Conservation (phyloP, 345 rosid genomes). For the Sisymbrium altissimum region DNA sequence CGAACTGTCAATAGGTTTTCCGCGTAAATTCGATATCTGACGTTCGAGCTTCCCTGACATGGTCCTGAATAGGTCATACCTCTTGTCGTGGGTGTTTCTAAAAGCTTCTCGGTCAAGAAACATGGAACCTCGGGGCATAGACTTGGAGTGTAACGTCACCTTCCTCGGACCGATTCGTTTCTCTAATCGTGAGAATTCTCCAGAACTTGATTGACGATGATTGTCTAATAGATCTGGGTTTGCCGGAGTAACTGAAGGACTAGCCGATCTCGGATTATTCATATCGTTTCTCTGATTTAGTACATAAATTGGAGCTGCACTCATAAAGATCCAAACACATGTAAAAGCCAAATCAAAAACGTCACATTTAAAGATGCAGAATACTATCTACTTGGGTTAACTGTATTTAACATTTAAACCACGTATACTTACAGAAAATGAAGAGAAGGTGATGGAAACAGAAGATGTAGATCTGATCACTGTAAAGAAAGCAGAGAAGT, state of each 20-base stretch:
- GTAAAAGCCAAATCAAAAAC: background rate
- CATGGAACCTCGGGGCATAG: constrained; percentile 48
- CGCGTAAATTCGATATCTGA: constrained; percentile 59
- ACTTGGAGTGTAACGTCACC: constrained; percentile 55
- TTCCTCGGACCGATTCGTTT: constrained; percentile 17
- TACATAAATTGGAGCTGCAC: background rate
- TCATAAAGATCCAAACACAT: background rate
- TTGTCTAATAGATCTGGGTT: constrained; percentile 14
- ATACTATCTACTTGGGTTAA: background rate
- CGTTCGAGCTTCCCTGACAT: constrained; percentile 87
- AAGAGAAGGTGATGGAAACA: constrained; percentile 19
- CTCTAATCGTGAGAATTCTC: constrained; percentile 23
- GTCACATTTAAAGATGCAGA: background rate
- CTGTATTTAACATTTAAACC: background rate
- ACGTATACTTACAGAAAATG: constrained; percentile 5
- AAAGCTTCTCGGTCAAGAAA: constrained; percentile 20
- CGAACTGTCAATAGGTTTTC: constrained; percentile 37
- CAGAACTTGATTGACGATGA: background rate
- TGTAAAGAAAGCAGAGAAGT: constrained; percentile 1
- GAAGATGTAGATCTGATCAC: constrained; percentile 15
- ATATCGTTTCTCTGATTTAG: constrained; percentile 6
- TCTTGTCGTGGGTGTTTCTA: constrained; percentile 45
- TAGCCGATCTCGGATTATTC: constrained; percentile 17
- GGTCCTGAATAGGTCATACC: constrained; percentile 82
- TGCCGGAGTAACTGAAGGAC: constrained; percentile 9